Evolutionary conservation across 1,284 basidiomycete genomes (phyloP).

Genomic region (Takashimella koratensis): DNA sequence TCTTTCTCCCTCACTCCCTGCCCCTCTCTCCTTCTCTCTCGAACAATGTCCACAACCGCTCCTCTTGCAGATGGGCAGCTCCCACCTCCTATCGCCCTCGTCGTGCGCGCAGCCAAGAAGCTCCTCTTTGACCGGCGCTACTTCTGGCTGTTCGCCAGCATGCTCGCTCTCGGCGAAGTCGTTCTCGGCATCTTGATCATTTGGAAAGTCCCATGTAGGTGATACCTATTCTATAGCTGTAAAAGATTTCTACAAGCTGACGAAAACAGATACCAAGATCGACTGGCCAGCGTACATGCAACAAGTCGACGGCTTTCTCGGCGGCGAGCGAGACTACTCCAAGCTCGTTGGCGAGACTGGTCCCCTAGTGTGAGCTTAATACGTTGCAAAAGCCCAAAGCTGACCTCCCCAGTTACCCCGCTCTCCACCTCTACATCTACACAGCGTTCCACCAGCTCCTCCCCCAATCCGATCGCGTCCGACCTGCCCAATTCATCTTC

Average conservation of each 20-base stretch:
- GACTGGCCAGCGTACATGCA: conserved; percentile 63
- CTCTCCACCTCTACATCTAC: conserved; percentile 85
- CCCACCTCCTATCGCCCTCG: not conserved
- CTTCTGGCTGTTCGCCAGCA: conserved; percentile 61
- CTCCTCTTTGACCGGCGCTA: conserved; percentile 60
- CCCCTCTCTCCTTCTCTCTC: too few species aligned
- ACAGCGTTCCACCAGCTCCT: conserved; percentile 61
- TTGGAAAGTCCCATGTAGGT: conserved; percentile 72
- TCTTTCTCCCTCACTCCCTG: too few species aligned
- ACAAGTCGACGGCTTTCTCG: conserved; percentile 73
- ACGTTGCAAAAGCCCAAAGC: not conserved
- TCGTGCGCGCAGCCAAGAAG: conserved; percentile 6
- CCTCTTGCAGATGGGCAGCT: not conserved
- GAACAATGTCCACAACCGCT: too few species aligned
- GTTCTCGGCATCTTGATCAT: conserved; percentile 73
- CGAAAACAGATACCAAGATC: conserved; percentile 88
- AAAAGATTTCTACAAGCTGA: not conserved
- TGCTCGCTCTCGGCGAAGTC: conserved; percentile 68
- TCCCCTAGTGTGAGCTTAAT: conserved; percentile 72
- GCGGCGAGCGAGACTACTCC: conserved; percentile 83
- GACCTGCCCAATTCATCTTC: conserved; percentile 73
- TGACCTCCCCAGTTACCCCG: conserved; percentile 74
- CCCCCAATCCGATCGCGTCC: conserved; percentile 53
- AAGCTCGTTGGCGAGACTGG: conserved; percentile 86
- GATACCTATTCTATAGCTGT: not conserved